phyloP scores from a whole-genome alignment of 2,329 filamentous ascomycete species.

The Penicillium sp. region DNA sequence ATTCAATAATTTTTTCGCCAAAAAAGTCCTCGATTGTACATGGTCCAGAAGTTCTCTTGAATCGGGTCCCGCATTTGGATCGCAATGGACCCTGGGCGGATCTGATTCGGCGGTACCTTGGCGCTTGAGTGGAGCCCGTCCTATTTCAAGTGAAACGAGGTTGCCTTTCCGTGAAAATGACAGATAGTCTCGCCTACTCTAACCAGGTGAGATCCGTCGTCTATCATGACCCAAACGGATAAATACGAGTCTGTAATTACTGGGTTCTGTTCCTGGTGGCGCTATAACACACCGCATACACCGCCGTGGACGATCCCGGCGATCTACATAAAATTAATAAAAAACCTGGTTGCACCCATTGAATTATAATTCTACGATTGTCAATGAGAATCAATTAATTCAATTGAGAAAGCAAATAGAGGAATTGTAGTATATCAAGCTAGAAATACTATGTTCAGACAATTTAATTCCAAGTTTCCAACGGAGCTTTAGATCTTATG shows the following conservation, averaged over 20 bases:
- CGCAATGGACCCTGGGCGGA: slow-evolving; percentile 1
- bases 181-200: not conserved
- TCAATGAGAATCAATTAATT: not conserved
- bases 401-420: not conserved
- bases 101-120: not conserved
- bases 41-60: not conserved
- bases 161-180: not conserved
- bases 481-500: not conserved
- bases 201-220: not conserved
- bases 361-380: not conserved
- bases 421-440: not conserved
- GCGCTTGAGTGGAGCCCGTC: not conserved
- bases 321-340: not conserved
- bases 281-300: not conserved
- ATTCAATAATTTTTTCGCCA: not conserved
- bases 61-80: not conserved
- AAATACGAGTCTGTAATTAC: not conserved
- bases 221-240: not conserved
- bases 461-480: too few relatives aligned
- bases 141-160: not conserved
- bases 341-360: not conserved
- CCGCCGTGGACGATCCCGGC: not conserved
- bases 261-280: not conserved
- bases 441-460: not conserved
- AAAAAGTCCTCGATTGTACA: not conserved